Percentiles rank a stretch among this genome's conserved stretches.
Evolutionary conservation across 139 green algal genomes (phyloP).

Genomic region (Chlorella ohadii): DNA sequence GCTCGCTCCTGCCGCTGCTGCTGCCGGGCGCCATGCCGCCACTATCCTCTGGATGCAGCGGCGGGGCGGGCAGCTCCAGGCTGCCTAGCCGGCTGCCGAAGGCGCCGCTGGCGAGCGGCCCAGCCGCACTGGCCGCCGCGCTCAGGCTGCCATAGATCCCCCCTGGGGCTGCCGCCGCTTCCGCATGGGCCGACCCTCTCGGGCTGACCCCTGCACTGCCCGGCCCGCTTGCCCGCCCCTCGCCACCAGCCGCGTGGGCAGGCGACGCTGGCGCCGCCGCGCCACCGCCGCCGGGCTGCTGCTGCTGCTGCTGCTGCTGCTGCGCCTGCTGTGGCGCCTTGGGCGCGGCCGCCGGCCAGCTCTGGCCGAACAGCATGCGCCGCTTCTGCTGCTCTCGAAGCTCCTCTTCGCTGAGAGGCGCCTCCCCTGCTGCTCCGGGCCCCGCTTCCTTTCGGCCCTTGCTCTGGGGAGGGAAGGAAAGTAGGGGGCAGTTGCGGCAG

Average conservation of each 20-base stretch:
- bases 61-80: background rate
- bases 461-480: background rate
- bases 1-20: background rate
- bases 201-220: background rate
- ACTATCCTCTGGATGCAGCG: background rate
- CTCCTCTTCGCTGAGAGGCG: background rate
- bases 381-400: constrained; percentile 46
- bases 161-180: no score
- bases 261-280: background rate
- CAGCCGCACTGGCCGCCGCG: no score
- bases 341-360: background rate
- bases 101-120: no score
- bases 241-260: background rate
- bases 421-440: background rate
- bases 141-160: no score
- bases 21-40: background rate
- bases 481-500: background rate
- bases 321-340: background rate
- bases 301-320: background rate
- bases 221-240: background rate
- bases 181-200: background rate
- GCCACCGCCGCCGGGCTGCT: background rate
- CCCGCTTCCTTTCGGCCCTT: background rate
- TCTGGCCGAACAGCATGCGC: constrained; percentile 54
- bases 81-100: background rate